Base-by-base conservation (phyloP, 2,329 filamentous ascomycete species). In the Fusarium phyllophilum region DNA sequence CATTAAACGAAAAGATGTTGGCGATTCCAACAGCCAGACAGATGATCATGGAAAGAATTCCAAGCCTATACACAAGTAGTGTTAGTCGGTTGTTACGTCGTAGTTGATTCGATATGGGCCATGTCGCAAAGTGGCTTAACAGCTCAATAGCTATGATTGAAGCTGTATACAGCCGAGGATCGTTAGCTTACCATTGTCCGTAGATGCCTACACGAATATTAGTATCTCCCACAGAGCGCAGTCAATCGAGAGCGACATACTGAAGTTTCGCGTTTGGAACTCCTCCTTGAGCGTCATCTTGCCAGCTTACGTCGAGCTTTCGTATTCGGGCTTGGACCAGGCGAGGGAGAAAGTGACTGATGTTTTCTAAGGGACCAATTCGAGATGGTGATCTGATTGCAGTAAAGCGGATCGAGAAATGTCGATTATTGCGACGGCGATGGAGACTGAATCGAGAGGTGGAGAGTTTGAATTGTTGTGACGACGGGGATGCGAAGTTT, bases 251-350 rank as follows among this genome's bases (percentile, higher is more conserved):
- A 62, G 48, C 60, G 69, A 85, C 91, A 79, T 86, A 93, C 91
- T 93, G 84, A 93, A 93, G 85, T 93, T 93, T 79, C 91, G 87
- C 70, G 91, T 92, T 81, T 88, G 88, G 81, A 93, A 92, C 83
- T 93, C 91, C 80, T 93, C 91, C 83, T 89, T 89, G 85, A 93
- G 87, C 82, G 90, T 89, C 91, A 93, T 93, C 73, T 85, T 91
- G 86, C 77, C 80, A 79, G 77, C 73, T 78, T 78, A 77, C 75
- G 75, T 72, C 66, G 68, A 63, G 55, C 54, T 62, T 65, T 76
- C 68, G 76, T 75, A 72, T 71, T 75, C 73, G 68, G 67, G 45
- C 33, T 57, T 75, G 39, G 31, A 48, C 18, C 39, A 66, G 59
- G 55, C 48, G 56, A 69, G 54, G 63, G 61, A 62, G 55, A 46